Conservation (phyloP, 2,329 filamentous ascomycete genomes). For the Podosphaera fusca region DNA sequence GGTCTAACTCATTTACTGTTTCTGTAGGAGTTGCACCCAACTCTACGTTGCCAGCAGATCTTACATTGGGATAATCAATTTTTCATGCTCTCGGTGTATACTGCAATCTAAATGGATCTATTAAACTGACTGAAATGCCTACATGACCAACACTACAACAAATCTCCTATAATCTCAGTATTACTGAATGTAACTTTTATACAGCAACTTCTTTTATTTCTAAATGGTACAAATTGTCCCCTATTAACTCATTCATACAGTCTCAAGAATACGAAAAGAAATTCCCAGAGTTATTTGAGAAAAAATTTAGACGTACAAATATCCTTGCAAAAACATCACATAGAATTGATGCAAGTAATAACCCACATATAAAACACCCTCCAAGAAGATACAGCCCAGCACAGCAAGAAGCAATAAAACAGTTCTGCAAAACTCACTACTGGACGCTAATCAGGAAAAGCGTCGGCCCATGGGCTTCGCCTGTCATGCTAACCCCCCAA, state of each 20-base stretch:
- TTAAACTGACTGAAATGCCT: no score
- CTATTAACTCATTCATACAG: no score
- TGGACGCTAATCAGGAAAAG: not conserved
- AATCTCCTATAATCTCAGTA: no score
- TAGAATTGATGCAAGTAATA: not conserved
- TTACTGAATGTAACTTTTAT: no score
- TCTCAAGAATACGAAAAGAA: not conserved
- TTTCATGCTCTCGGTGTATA: no score
- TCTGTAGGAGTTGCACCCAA: no score
- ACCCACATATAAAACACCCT: not conserved
- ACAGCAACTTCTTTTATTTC: no score
- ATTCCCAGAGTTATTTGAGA: not conserved
- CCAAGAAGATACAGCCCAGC: not conserved
- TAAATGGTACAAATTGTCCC: no score
- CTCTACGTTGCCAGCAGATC: no score
- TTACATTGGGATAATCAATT: no score
- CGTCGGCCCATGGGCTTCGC: not conserved
- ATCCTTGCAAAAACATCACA: not conserved
- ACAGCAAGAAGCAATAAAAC: not conserved
- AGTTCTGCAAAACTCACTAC: not conserved
- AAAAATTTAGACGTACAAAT: not conserved
- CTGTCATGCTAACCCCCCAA: not conserved
- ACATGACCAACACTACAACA: no score
- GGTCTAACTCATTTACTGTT: no score
- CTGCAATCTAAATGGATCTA: not conserved